These are phyloP conservation scores for Phytophthora vignae DNA, from an alignment of 352 stramenopile species.

Conservation along the genomic window DNA sequence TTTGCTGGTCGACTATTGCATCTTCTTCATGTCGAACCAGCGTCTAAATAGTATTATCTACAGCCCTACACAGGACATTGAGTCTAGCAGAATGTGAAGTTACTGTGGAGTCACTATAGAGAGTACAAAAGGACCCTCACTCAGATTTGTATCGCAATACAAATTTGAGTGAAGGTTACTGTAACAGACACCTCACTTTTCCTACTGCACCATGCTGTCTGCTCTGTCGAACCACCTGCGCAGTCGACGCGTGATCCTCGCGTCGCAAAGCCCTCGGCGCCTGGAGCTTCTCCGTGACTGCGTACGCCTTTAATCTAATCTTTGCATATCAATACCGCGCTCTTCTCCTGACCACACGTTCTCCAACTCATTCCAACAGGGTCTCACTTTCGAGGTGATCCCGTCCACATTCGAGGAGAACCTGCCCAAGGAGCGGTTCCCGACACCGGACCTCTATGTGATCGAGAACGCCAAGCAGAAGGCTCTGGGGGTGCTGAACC, in stretches of 20 bases:
- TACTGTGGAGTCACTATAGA: too few species aligned
- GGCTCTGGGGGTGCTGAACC: slow-evolving; percentile 71
- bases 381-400: slow-evolving; percentile 79
- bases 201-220: slow-evolving; percentile 50
- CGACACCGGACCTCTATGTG: slow-evolving; percentile 75
- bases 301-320: slow-evolving; percentile 42
- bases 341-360: slow-evolving; percentile 1
- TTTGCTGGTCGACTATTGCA: too few species aligned
- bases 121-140: too few species aligned
- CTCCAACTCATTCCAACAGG: slow-evolving; percentile 36
- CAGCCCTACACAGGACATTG: too few species aligned
- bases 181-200: too few species aligned
- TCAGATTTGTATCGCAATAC: too few species aligned
- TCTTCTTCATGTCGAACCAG: too few species aligned
- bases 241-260: slow-evolving; percentile 70
- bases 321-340: not conserved
- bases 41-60: too few species aligned
- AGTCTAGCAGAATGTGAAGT: too few species aligned
- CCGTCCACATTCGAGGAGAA: slow-evolving; percentile 88
- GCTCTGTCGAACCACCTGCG: slow-evolving; percentile 51
- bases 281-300: slow-evolving; percentile 77
- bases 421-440: slow-evolving; percentile 74
- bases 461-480: slow-evolving; percentile 85
- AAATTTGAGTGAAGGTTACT: too few species aligned
- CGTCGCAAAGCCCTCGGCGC: slow-evolving; percentile 83